Conservation (phyloP, 352 stramenopile genomes). For the Pythium dissotocum region DNA sequence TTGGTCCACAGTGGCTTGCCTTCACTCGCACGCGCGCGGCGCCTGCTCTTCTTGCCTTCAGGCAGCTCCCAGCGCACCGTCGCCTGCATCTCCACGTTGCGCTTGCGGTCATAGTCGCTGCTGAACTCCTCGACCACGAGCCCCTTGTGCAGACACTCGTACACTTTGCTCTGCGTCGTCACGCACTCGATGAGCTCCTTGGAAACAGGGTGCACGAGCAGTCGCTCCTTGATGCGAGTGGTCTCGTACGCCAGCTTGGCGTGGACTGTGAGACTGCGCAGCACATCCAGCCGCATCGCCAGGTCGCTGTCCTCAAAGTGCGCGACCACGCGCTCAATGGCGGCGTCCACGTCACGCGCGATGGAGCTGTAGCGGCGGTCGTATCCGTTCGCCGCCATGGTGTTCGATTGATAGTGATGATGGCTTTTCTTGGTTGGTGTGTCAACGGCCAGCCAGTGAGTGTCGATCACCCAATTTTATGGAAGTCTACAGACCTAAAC, state of each 20-base stretch:
- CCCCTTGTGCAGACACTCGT: conserved; percentile 41
- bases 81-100: conserved; percentile 61
- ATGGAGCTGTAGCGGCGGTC: conserved; percentile 66
- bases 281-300: conserved; percentile 65
- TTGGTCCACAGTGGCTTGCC: conserved; percentile 39
- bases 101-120: conserved; percentile 62
- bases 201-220: conserved; percentile 58
- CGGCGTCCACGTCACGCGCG: conserved; percentile 52
- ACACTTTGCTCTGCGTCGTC: conserved; percentile 45
- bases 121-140: conserved; percentile 57
- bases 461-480: not conserved
- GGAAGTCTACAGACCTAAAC: not conserved
- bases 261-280: conserved; percentile 58
- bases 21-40: conserved; percentile 27
- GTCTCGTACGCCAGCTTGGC: conserved; percentile 70
- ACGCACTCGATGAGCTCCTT: conserved; percentile 62
- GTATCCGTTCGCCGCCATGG: conserved; percentile 35
- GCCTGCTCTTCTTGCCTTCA: conserved; percentile 35
- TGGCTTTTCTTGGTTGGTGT: conserved; percentile 3
- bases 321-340: conserved; percentile 69
- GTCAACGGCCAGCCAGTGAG: conserved; percentile 1
- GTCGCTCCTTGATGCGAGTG: conserved; percentile 56
- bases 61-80: conserved; percentile 57
- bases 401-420: conserved; percentile 2
- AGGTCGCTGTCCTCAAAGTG: conserved; percentile 74